Evolutionary conservation across 768 basidiomycete species (phyloP), one percentile per base, ranked within the genome.

Genomic region (Crassisporium funariophilum): DNA sequence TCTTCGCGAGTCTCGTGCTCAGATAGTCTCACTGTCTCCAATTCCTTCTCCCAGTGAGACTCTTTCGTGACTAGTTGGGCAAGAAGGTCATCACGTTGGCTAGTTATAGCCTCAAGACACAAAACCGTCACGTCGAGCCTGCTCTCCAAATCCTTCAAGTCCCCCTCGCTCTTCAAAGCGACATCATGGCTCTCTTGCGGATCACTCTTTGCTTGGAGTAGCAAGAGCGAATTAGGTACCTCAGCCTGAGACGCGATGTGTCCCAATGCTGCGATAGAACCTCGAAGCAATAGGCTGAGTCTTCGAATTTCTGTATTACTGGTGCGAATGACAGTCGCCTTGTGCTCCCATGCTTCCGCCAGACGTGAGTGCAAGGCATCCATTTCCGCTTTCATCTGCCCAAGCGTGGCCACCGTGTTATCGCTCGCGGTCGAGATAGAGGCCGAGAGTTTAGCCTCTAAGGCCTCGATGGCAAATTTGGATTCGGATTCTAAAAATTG

Each of bases 401-500:
- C 47, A 44, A 61, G 50, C 39, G 63, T 52, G 41, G 54, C 51
- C 8, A 54, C 47, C 8, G 66, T 58, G 2, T 58, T 50, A 25
- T 52, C 46, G 38, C 54, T 41, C 53, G 52, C 35, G 5, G 62
- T 46, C 40, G 66, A 58, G 21, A 52, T 48, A 11, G 64, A 60
- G 6, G 53, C 50, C 4, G 63, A 60, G 22, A 86, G 65, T 47
- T 77, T 78, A 24, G 71, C 68, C 56, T 83, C 75, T 38, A 85
- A 63, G 0, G 81, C 76, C 49, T 88, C 77, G 12, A 82, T 74
- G 2, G 80, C 69, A 55, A 88, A 85, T 52, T 71, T 78, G 19
- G 81, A 79, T 65, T 91, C 88, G 2, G 74, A 70, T 52, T 86
- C 76, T 44, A 85, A 67, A 63, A 90, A 91, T 39, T 86, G 75